Conservation (phyloP, 2,329 filamentous ascomycete genomes). For the Cytospora leucostoma region DNA sequence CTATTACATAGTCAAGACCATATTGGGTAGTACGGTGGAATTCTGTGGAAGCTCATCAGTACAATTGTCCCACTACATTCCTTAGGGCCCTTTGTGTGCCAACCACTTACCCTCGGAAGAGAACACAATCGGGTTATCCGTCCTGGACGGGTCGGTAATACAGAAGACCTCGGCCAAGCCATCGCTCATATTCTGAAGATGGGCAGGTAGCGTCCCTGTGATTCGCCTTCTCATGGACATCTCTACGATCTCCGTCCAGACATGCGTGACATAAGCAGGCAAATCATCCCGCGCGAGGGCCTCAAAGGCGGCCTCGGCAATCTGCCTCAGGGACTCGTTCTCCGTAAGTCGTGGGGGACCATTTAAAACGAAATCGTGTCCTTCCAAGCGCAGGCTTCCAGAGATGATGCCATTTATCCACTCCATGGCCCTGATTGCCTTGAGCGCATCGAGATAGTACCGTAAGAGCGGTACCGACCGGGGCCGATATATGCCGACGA, state of each 20-base stretch:
- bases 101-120: conserved; percentile 64
- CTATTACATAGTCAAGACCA: conserved; percentile 61
- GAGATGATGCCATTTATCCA: conserved; percentile 71
- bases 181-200: conserved; percentile 69
- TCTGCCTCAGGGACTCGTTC: conserved; percentile 62
- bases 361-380: conserved; percentile 56
- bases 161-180: conserved; percentile 77
- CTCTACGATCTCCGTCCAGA: conserved; percentile 70
- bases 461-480: conserved; percentile 65
- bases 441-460: conserved; percentile 72
- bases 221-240: conserved; percentile 68
- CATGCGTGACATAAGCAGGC: conserved; percentile 70
- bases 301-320: conserved; percentile 65
- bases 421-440: conserved; percentile 68
- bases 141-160: conserved; percentile 70
- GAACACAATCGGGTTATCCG: conserved; percentile 76
- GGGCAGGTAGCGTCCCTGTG: conserved; percentile 64
- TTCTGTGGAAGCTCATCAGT: conserved; percentile 47
- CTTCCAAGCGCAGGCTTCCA: conserved; percentile 57
- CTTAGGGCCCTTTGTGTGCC: not conserved
- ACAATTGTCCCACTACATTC: not conserved
- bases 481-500: conserved; percentile 60
- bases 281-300: conserved; percentile 67
- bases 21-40: conserved; percentile 38
- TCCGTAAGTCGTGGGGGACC: conserved; percentile 50